Evolutionary conservation across 2,329 filamentous ascomycete genomes (phyloP).

Genomic region (Diaporthe vaccinii): DNA sequence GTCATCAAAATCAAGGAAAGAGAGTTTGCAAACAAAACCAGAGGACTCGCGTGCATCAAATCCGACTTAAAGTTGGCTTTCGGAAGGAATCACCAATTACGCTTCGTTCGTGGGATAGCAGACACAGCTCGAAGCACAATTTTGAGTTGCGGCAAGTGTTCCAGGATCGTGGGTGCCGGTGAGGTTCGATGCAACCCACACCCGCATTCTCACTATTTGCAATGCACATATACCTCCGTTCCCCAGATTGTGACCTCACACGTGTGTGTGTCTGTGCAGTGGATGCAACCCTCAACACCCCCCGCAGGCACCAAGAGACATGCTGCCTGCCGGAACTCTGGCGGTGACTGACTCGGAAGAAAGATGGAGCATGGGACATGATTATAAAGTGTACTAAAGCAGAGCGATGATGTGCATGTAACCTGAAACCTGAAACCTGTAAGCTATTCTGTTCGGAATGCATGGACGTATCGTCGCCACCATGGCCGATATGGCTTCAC

Average conservation of each 20-base stretch:
- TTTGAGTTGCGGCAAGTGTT: slow-evolving; percentile 1
- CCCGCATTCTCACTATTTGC: not conserved
- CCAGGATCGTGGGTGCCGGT: not conserved
- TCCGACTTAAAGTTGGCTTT: not conserved
- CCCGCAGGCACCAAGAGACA: not conserved
- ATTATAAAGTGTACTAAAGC: not conserved
- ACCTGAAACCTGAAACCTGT: not conserved
- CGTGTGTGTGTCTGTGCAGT: not conserved
- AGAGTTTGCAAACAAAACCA: not conserved
- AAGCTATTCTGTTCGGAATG: not conserved
- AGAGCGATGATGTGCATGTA: not conserved
- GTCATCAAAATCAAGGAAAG: not conserved
- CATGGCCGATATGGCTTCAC: not conserved
- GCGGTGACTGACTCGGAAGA: slow-evolving; percentile 3
- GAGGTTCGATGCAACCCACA: not conserved
- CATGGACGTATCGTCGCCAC: not conserved
- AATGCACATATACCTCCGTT: not conserved
- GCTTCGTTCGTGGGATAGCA: not conserved
- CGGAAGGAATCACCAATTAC: not conserved
- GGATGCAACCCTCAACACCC: not conserved
- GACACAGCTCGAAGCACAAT: not conserved
- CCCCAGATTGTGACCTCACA: not conserved
- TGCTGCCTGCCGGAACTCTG: not conserved
- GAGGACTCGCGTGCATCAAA: not conserved
- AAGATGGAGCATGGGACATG: not conserved